phyloP scores from a whole-genome alignment of 192 early-diverging fungal genomes.

The Entophlyctis luteolus region DNA sequence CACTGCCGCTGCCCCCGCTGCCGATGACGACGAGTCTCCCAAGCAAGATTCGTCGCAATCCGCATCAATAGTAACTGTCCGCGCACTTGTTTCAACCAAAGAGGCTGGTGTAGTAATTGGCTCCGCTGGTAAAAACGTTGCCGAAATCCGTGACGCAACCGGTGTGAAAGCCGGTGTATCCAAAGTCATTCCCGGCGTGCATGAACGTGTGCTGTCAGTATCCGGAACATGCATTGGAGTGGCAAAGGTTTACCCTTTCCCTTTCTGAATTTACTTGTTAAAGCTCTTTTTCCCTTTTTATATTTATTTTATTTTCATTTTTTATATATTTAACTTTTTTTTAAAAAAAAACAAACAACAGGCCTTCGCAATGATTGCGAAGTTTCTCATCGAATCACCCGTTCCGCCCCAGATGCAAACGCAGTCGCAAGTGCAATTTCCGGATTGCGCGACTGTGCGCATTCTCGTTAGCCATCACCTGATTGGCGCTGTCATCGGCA shows the following conservation, averaged over 20 bases:
- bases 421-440: constrained; percentile 75
- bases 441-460: constrained; percentile 37
- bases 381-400: constrained; percentile 42
- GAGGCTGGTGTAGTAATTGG: constrained; percentile 75
- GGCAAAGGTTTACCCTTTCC: constrained; percentile 35
- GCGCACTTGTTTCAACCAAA: constrained; percentile 88
- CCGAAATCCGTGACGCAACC: constrained; percentile 73
- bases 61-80: too few relatives aligned
- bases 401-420: too few relatives aligned
- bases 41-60: too few relatives aligned
- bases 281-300: too few relatives aligned
- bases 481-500: constrained; percentile 93
- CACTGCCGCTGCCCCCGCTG: too few relatives aligned
- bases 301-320: too few relatives aligned
- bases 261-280: too few relatives aligned
- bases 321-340: too few relatives aligned
- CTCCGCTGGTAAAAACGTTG: constrained; percentile 75
- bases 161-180: constrained; percentile 88
- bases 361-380: constrained; percentile 74
- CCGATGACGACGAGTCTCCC: too few relatives aligned
- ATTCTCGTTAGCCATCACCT: constrained; percentile 75
- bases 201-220: constrained; percentile 63
- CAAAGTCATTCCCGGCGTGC: constrained; percentile 78
- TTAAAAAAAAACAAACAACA: too few relatives aligned
- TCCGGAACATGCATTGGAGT: constrained; percentile 23